Conservation (phyloP, 169 alveolate genomes). For the Plasmodium malariae region DNA sequence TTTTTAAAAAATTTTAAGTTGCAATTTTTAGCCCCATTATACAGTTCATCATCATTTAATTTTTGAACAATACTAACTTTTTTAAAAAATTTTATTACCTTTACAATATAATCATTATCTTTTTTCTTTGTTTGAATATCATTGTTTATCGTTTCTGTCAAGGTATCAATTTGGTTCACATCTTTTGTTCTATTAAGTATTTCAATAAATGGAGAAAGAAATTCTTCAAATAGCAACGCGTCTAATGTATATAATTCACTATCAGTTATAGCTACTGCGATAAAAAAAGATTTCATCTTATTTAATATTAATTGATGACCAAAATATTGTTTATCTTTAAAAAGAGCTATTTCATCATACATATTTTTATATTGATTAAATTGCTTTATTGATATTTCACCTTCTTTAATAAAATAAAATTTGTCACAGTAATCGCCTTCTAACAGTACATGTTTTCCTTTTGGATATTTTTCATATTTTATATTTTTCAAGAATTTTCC, state of each 20-base stretch:
- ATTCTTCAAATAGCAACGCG: slow-evolving; percentile 24
- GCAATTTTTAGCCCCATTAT: slow-evolving; percentile 40
- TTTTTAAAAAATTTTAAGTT: slow-evolving; percentile 65
- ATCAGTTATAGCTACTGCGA: slow-evolving; percentile 37
- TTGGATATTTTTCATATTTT: slow-evolving; percentile 57
- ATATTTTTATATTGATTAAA: slow-evolving; percentile 74
- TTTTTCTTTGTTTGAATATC: slow-evolving; percentile 17
- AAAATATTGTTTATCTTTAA: slow-evolving; percentile 38
- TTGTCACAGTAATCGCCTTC: slow-evolving; percentile 64
- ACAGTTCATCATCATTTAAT: slow-evolving; percentile 47
- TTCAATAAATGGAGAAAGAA: slow-evolving; percentile 59
- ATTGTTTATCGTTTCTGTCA: slow-evolving; percentile 19
- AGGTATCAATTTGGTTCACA: slow-evolving; percentile 5
- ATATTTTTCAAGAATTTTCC: slow-evolving; percentile 32
- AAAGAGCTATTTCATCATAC: slow-evolving; percentile 55
- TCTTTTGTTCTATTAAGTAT: slow-evolving; percentile 21
- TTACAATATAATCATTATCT: slow-evolving; percentile 27
- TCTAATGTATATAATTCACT: slow-evolving; percentile 68
- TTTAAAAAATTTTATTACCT: slow-evolving; percentile 49
- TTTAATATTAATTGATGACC: slow-evolving; percentile 65
- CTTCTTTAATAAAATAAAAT: slow-evolving; percentile 67
- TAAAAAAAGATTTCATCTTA: slow-evolving; percentile 16
- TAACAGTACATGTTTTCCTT: slow-evolving; percentile 54
- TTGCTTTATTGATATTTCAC: slow-evolving; percentile 55
- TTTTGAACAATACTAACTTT: slow-evolving; percentile 55